Base-by-base conservation (phyloP, 371 early-diverging fungal genomes). In the Mucor racemosus region DNA sequence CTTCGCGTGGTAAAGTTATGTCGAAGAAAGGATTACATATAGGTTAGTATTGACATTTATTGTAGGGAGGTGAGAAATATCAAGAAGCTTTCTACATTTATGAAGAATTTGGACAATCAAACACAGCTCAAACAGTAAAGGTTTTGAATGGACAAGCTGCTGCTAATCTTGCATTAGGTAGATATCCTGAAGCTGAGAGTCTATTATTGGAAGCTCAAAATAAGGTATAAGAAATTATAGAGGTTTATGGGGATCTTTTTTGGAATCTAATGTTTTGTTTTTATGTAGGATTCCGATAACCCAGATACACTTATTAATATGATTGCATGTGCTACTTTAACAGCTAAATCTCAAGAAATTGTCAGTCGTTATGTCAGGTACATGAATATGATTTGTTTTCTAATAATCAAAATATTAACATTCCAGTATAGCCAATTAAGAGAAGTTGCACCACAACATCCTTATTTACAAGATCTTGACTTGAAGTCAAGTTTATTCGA, bases 81-180 rank as follows among this genome's bases (percentile, higher is more conserved):
- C 93, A 91, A 72, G 94, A 95, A 76, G 93, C 97, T 3, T 92
- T 87, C 64, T 97, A 96, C 79, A 93, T 95, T 55, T 97, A 92
- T 68, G 96, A 97, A 72, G 99, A 97, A 69, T 88, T 97, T 62
- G 94, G 90, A 14, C 91, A 93, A 58, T 90, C 95, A 0, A 82
- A 77, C 56, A 77, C 90, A 21, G 84, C 84, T 5, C 87, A 92
- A n/a, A 91, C 92, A 0, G 84, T 87, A 50, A 91, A 92, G 62
- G 84, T 97, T 33, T 75, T 96, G 39, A 90, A 87, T 35, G 88
- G 93, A 5, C 92, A 92, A 76, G 99, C 99, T 4, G 93, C 94
- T 13, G 87, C 91, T 58, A 86, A 92, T 44, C 85, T 98, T 73
- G 91, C 94, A 19, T 74, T 93, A 69, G 93, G 90, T 3, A 87